Evolutionary conservation across 257 asterid genomes (phyloP).

Genomic region (Petunia axillaris): DNA sequence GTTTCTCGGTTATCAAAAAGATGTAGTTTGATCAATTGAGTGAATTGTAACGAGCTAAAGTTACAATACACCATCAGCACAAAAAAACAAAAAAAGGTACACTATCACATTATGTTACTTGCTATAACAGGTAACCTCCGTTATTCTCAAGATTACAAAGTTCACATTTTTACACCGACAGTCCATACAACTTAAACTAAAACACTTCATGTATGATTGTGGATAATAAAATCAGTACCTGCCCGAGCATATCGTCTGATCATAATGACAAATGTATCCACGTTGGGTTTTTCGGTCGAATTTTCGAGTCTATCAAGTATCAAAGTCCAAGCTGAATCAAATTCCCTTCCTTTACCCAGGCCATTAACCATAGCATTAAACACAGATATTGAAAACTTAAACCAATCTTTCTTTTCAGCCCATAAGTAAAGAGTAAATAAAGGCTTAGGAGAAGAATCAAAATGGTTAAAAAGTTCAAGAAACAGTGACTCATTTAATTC

Average conservation of each 20-base stretch:
- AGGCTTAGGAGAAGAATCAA: conserved; percentile 72
- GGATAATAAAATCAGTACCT: conserved; percentile 41
- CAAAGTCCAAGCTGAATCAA: conserved; percentile 76
- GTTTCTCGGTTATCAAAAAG: no score
- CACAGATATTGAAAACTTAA: conserved; percentile 43
- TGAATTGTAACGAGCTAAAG: neutral
- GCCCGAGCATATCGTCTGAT: conserved; percentile 80
- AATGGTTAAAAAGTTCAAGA: conserved; percentile 50
- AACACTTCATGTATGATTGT: neutral
- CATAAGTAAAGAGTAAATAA: conserved; percentile 65
- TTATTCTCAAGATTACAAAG: no score
- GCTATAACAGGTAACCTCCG: no score
- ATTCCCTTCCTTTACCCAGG: conserved; percentile 71
- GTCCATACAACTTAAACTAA: no score
- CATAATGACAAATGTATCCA: conserved; percentile 67
- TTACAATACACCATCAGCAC: no score
- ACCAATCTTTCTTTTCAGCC: conserved; percentile 64
- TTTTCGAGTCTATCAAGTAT: conserved; percentile 46
- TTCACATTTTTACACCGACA: no score
- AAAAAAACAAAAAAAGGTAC: no score
- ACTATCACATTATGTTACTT: no score
- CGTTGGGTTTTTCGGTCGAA: conserved; percentile 42
- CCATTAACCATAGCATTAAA: conserved; percentile 70
- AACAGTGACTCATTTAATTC: conserved; percentile 45
- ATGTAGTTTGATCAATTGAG: neutral